Evolutionary conservation across 768 basidiomycete species (phyloP), one percentile per base, ranked within the genome.

Genomic region (Lentinula guzmanii): DNA sequence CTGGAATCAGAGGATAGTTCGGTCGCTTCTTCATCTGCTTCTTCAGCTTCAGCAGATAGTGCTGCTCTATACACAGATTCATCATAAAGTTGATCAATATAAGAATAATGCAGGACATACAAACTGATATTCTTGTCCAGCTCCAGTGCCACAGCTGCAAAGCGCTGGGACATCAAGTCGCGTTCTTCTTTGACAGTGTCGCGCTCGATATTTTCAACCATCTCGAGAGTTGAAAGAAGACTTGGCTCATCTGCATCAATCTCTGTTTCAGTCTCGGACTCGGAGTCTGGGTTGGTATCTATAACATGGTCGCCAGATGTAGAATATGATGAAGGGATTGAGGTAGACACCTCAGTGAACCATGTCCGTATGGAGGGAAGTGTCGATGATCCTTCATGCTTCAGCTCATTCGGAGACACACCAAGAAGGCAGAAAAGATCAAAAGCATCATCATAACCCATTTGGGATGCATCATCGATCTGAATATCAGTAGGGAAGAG

Each of bases 401-500:
- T 53, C 15, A 58, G 55, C 33, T 63, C 54, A 11, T 56, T 33
- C 39, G 61, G 61, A 11, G 48, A 33, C 6, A 71, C 2, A 8
- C 71, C 69, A 18, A 68, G 62, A 13, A 71, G 57, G 3, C 46
- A 58, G 42, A 69, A 58, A 1, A 73, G 51, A 31, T 52, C 62
- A 24, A 69, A 62, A 11, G 66, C 67, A 45, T 72, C 69, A 11
- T 61, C 59, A 7, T 60, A 64, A 7, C 70, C 71, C 3, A 51
- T 41, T 2, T 52, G 39, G 2, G 68, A 64, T n/a, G 54, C 63
- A n/a, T 35, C 34, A 5, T 63, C 34, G 28, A 72, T 70, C 28
- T 71, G 68, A 6, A 13, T 15, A 45, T 73, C 64, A 1, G 67
- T 61, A 31, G 68, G 70, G 55, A 67, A 72, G 11, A 39, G 46